Conservation (phyloP, 495 filamentous ascomycete species). For the Pyrenula massariospora region DNA sequence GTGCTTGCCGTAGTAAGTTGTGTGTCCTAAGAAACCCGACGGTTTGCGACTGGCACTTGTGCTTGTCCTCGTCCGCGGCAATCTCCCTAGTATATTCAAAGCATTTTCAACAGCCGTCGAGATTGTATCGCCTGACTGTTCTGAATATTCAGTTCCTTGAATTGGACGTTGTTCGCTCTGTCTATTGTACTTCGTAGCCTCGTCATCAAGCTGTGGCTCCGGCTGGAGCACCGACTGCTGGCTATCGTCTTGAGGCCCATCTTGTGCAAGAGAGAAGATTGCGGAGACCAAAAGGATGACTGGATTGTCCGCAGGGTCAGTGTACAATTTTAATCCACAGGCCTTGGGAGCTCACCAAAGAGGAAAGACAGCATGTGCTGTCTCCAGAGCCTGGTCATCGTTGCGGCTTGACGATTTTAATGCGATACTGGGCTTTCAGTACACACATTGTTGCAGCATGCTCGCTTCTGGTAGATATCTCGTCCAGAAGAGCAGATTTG, state of each 20-base stretch:
- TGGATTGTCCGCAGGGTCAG: not conserved
- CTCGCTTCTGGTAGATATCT: not conserved
- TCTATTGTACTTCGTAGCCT: not conserved
- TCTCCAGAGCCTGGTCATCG: not conserved
- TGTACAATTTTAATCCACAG: not conserved
- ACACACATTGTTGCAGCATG: not conserved
- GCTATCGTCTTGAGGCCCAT: not conserved
- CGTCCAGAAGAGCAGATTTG: not conserved
- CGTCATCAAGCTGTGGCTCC: not conserved
- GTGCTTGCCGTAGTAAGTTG: conserved; percentile 35
- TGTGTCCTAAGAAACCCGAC: conserved; percentile 31
- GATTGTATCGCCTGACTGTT: not conserved
- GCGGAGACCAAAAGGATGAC: not conserved
- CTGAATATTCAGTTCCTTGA: not conserved
- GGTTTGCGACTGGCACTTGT: conserved; percentile 12
- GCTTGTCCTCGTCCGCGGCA: conserved; percentile 12
- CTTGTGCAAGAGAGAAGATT: not conserved
- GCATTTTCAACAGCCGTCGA: conserved; percentile 19
- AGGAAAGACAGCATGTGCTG: not conserved
- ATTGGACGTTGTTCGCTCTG: not conserved
- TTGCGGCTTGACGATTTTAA: not conserved
- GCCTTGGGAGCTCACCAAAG: not conserved
- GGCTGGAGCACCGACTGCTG: not conserved
- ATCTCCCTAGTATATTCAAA: conserved; percentile 24
- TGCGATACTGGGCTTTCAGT: not conserved